phyloP scores from a whole-genome alignment of 2,329 filamentous ascomycete species.

The Raffaelea arxii region DNA sequence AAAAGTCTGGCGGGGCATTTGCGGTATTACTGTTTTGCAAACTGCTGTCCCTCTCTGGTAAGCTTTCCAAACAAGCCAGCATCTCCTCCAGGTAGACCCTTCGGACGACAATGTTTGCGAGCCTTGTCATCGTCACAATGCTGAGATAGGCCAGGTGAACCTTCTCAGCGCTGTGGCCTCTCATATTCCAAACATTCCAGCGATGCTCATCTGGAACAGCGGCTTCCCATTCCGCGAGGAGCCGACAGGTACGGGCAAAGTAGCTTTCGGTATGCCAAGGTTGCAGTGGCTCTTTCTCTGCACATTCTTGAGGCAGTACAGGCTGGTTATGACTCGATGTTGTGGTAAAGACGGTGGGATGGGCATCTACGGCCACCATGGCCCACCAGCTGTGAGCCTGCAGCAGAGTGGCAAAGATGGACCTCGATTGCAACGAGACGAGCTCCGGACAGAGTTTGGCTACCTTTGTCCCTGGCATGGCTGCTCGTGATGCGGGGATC shows the following conservation, averaged over 20 bases:
- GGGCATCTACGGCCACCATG: slow-evolving; percentile 19
- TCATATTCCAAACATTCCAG: slow-evolving; percentile 24
- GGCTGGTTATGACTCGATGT: background rate
- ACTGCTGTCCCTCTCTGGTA: background rate
- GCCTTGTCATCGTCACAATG: slow-evolving; percentile 20
- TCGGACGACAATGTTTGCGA: slow-evolving; percentile 23
- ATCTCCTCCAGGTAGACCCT: slow-evolving; percentile 1
- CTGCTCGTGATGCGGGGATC: slow-evolving; percentile 18
- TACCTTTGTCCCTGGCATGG: slow-evolving; percentile 20
- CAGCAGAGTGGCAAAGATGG: slow-evolving; percentile 23
- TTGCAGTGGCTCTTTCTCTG: slow-evolving; percentile 2
- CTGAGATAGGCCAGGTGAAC: slow-evolving; percentile 23
- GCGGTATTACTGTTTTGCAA: background rate
- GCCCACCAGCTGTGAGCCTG: slow-evolving; percentile 25
- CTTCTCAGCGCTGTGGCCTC: slow-evolving; percentile 21
- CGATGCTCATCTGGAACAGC: slow-evolving; percentile 17
- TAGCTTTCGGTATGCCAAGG: slow-evolving; percentile 12
- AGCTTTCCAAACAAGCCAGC: background rate
- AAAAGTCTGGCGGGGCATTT: background rate
- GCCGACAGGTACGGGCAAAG: slow-evolving; percentile 13
- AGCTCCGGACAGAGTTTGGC: slow-evolving; percentile 17
- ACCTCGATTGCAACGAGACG: slow-evolving; percentile 15
- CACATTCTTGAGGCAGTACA: background rate
- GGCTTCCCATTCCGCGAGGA: slow-evolving; percentile 17
- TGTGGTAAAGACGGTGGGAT: slow-evolving; percentile 7